phyloP scores from a whole-genome alignment of 345 rosid species.

The Mangifera indica region DNA sequence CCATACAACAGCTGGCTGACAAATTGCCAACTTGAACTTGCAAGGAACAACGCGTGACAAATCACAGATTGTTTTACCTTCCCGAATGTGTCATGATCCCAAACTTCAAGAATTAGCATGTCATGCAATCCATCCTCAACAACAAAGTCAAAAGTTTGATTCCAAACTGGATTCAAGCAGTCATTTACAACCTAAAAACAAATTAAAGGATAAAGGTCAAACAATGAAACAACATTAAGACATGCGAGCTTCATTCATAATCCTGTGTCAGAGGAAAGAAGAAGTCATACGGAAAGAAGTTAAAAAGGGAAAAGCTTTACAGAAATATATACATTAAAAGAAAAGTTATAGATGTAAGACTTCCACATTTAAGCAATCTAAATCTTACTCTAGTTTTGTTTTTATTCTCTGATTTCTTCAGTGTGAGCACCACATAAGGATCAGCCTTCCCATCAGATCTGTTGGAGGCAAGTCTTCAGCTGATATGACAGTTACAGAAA shows the following conservation, averaged over 20 bases:
- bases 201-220: slow-evolving; percentile 13
- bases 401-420: slow-evolving; percentile 80
- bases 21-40: neutral
- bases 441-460: slow-evolving; percentile 97
- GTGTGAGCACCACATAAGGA: slow-evolving; percentile 76
- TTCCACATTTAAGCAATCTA: slow-evolving; percentile 11
- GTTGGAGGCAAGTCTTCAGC: slow-evolving; percentile 81
- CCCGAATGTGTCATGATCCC: slow-evolving; percentile 98
- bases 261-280: slow-evolving; percentile 2
- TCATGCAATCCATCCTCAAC: slow-evolving; percentile 98
- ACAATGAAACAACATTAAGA: neutral
- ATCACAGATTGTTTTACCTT: slow-evolving; percentile 54
- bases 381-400: slow-evolving; percentile 74
- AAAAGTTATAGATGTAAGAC: neutral
- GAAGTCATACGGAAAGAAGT: neutral
- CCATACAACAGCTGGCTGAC: neutral
- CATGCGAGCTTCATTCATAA: neutral
- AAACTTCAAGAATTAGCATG: slow-evolving; percentile 88
- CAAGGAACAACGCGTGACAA: neutral
- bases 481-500: slow-evolving; percentile 82
- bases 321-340: neutral
- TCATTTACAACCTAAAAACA: slow-evolving; percentile 76
- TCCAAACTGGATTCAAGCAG: slow-evolving; percentile 92
- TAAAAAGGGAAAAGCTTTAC: neutral
- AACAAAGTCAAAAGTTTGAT: slow-evolving; percentile 96